Base-by-base conservation (phyloP, 1,284 basidiomycete species). In the Fomes fomentarius region DNA sequence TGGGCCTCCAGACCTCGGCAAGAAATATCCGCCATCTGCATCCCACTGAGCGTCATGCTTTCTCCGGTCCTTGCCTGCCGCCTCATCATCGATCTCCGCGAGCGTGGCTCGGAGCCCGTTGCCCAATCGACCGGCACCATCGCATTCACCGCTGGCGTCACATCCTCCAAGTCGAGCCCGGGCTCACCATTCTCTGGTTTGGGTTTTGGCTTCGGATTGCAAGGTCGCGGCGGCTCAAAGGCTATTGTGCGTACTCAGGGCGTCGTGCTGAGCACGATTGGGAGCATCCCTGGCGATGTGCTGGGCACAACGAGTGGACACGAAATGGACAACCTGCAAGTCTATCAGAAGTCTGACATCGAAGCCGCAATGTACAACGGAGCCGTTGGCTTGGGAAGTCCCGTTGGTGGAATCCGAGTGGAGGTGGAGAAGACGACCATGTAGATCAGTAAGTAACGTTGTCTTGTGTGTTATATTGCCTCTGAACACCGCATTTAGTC, bases 31-130 rank as follows among this genome's bases (percentile, higher is more conserved):
- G 89, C 89, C n/a, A 85, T 91, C 62, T 89, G 89, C 63, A 91
- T 91, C 59, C 89, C 89, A n/a, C 75, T 91, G 57, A 90, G 88
- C 63, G 85, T 91, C n/a, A 89, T 91, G 87, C 78, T 91, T 63
- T 84, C 82, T n/a, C 89, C 89, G 21, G 71, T 91, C 24, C 79
- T 91, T 24, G 88, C 89, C 3, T 90, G 89, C 67, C 83, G 89
- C 54, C 77, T 91, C 35, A 89, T 91, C 65, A 79, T 91, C 48
- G 88, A 91, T 65, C 79, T 91, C 52, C 85, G 85, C 25, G 83
- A 89, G 65, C 84, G 89, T 55, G 86, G 88, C 34, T 87, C 87
- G 0, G 85, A 89, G 64, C 87, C 87, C 4, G 84, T 84, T 15
- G 78, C 81, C 4, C 83, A 88, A 63, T 89, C 87, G 8, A 69